Evolutionary conservation across 2,329 filamentous ascomycete species (phyloP), one percentile per base, ranked within the genome.

Genomic region (Mariannaea sp.): DNA sequence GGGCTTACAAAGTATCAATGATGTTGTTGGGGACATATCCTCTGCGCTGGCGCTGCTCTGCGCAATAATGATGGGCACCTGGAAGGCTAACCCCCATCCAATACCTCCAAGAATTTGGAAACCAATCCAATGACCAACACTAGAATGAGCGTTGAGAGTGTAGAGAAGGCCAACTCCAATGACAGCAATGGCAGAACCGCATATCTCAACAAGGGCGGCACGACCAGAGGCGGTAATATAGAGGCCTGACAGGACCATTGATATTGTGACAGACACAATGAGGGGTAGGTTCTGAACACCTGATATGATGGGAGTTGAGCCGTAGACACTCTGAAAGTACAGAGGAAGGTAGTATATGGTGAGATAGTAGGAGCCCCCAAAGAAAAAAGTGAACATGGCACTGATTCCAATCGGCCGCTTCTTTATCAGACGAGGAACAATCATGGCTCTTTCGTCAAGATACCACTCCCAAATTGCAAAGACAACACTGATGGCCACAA

Each of bases 41-140:
- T 67, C 58, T 3, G 76, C 64, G 2, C 63, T 55, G 3, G 75
- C 68, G 7, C 70, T 69, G 3, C 70, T 72, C 59, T 80, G 78
- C 3, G 77, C 73, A 20, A 74, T 76, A 53, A 80, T 78, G 65
- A 81, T 78, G 29, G 79, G 79, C 5, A 81, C 72, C 62, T 82
- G 77, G 48, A 77, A 73, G 2, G 69, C 72, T 5, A 66, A 55
- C 8, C 80, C 80, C 53, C 71, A 74, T 3, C 77, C 80, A 6
- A 75, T 65, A n/a, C 80, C 80, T 17, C 70, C 72, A 2, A 83
- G 51, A 9, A 82, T 71, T 66, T 83, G 79, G 59, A 79, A 83
- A 6, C 79, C 80, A 35, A 82, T 78, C 79, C 79, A 82, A 30
- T 71, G 70, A 9, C 68, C 75, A 1, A 71, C 69, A 3, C 69